Evolutionary conservation across 2,329 filamentous ascomycete genomes (phyloP).

Genomic region (Colletotrichum filicis): DNA sequence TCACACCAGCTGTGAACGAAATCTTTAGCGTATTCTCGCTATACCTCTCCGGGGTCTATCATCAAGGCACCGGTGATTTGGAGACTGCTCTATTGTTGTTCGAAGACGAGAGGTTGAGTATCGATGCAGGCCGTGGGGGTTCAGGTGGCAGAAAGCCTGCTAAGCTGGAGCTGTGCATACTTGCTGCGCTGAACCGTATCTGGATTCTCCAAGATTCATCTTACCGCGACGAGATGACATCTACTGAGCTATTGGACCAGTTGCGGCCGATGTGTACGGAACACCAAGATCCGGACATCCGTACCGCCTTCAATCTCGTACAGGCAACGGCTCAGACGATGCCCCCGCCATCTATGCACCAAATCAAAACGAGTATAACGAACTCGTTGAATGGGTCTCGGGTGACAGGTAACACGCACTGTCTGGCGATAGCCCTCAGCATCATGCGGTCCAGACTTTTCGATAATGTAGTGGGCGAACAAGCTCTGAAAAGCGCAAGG

Average conservation of each 20-base stretch:
- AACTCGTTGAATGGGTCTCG: constrained; percentile 77
- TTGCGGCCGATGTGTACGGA: constrained; percentile 75
- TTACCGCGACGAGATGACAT: constrained; percentile 67
- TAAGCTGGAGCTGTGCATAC: constrained; percentile 72
- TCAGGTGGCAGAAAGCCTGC: constrained; percentile 58
- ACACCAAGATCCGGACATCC: constrained; percentile 80
- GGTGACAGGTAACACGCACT: constrained; percentile 78
- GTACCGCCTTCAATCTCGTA: constrained; percentile 81
- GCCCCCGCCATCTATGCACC: constrained; percentile 74
- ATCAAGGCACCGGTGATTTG: constrained; percentile 81
- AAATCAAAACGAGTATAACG: constrained; percentile 83
- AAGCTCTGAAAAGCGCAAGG: constrained; percentile 80
- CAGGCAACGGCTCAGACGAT: constrained; percentile 73
- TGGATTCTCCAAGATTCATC: constrained; percentile 76
- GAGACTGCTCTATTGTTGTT: constrained; percentile 76
- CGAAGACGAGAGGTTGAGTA: constrained; percentile 67
- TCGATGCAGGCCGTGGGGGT: constrained; percentile 54
- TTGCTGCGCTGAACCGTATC: constrained; percentile 75
- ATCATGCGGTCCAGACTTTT: constrained; percentile 89
- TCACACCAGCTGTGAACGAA: constrained; percentile 31
- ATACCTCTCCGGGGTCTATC: constrained; percentile 81
- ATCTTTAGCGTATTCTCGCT: constrained; percentile 64
- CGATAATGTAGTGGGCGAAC: constrained; percentile 82
- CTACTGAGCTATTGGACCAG: constrained; percentile 70
- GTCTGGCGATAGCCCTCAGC: constrained; percentile 84